Base-by-base conservation (phyloP, 345 rosid species). In the Populus deltoides region DNA sequence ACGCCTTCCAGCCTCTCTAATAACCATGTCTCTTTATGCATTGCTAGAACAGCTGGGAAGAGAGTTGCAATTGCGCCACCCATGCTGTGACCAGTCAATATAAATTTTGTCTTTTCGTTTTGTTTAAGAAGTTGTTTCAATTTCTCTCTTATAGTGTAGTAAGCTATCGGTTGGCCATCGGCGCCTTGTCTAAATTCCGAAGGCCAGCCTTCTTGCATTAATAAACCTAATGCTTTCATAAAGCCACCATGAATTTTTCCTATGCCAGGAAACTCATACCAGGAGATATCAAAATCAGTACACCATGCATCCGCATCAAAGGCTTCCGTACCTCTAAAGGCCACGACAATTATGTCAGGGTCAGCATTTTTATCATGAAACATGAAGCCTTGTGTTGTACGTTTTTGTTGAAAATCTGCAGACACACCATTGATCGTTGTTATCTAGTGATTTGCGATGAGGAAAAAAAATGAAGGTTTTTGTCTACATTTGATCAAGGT, bases 21-120 rank as follows among this genome's bases (percentile, higher is more conserved):
- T 39, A 91, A 65, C 59, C 27, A 35, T 13, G 49, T 72, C 71
- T 93, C 90, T 0, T 85, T 80, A 47, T 93, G 92, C 74, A 83
- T 55, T 2, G 88, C 90, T 38, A 93, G 71, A 38, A 89, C 78
- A 0, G 90, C 90, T 9, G 85, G 85, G 55, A 91, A 90, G 15
- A 90, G 68, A 53, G 85, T 74, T 18, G 94, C 94, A 8, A 91
- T 39, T 11, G 94, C 92, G 7, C 91, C 97, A 0, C 96, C 97
- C 7, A 90, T 72, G 72, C 94, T 93, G 76, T 93, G 94, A 7
- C 93, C 96, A 1, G 93, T 89, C 71, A 91, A 72, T 18, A 93
- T 78, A 71, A 87, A 89, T 77, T 89, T 90, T 27, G 88, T 78
- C 62, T 63, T 70, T 9, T 78, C 71, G 45, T 88, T 73, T 41